phyloP scores from a whole-genome alignment of 164 flowering plant species.

The Saururus chinensis region DNA sequence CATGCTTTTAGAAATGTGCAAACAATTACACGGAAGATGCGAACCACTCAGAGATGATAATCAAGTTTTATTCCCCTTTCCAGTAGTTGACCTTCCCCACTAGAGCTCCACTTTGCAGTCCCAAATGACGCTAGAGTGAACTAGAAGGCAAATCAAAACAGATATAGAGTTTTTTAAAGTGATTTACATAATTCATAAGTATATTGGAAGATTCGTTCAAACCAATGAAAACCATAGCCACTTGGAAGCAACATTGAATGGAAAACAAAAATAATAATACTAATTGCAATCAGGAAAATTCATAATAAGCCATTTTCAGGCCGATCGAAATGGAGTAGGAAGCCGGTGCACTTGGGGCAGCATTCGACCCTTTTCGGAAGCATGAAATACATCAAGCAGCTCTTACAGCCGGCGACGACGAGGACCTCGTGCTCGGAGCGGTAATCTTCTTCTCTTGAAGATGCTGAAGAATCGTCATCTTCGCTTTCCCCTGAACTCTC shows the following conservation, averaged over 20 bases:
- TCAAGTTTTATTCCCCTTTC: conserved; percentile 8
- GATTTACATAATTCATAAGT: not conserved
- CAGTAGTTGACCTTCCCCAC: conserved; percentile 14
- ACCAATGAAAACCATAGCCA: not conserved
- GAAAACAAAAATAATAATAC: not conserved
- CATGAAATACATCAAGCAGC: conserved; percentile 30
- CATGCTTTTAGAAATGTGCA: not conserved
- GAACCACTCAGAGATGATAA: too few species aligned
- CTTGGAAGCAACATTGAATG: not conserved
- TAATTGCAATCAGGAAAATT: not conserved
- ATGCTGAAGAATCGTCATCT: conserved; percentile 31
- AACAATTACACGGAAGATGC: conserved; percentile 7
- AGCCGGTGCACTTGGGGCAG: conserved; percentile 23
- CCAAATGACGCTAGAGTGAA: not conserved
- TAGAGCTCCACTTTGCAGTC: not conserved
- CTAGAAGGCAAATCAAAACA: not conserved
- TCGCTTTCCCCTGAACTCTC: conserved; percentile 46
- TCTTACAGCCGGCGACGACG: conserved; percentile 27
- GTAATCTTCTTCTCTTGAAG: conserved; percentile 9
- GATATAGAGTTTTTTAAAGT: not conserved
- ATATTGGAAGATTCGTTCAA: not conserved
- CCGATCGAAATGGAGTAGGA: conserved; percentile 22
- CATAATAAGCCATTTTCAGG: conserved; percentile 10
- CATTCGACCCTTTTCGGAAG: conserved; percentile 16
- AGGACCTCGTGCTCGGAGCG: conserved; percentile 13